Evolutionary conservation across 768 basidiomycete species (phyloP).

Genomic region (Tylopilus vinaceipallidus): DNA sequence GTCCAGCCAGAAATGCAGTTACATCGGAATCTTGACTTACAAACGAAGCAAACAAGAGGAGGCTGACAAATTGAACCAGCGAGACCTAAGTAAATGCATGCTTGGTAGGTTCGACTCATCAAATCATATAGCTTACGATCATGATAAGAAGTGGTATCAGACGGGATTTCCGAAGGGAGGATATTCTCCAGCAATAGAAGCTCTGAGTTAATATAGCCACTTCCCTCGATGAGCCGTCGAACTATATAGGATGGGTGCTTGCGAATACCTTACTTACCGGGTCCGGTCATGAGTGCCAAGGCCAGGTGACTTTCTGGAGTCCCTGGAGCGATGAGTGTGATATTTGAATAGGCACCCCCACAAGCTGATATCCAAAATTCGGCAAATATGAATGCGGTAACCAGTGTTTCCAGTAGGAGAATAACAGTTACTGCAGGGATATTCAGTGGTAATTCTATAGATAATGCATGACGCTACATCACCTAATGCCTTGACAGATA

Average conservation of each 20-base stretch:
- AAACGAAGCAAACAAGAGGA: neutral
- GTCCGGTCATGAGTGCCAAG: neutral
- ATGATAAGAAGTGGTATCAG: constrained; percentile 9
- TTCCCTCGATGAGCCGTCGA: no score
- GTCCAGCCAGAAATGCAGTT: neutral
- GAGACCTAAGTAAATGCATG: constrained; percentile 15
- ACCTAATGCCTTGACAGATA: constrained; percentile 9
- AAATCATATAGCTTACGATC: constrained; percentile 8
- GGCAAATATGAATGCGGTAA: constrained; percentile 11
- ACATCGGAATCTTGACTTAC: neutral
- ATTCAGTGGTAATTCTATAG: neutral
- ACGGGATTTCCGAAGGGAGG: neutral
- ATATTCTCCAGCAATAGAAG: constrained; percentile 26
- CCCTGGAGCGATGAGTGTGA: no score
- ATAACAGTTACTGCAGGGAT: constrained; percentile 1
- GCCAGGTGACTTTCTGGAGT: no score
- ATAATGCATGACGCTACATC: neutral
- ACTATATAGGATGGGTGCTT: no score
- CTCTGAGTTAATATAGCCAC: constrained; percentile 7
- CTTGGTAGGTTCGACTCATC: neutral
- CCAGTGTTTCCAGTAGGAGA: constrained; percentile 12
- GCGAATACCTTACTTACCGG: no score
- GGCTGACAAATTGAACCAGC: constrained; percentile 20
- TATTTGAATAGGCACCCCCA: no score
- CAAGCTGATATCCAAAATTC: constrained; percentile 7